A percentile compares a stretch with the other conserved stretches of the same genome.
Conservation (phyloP, 805 yeast species). For the Pichia rugopelliculosa region DNA sequence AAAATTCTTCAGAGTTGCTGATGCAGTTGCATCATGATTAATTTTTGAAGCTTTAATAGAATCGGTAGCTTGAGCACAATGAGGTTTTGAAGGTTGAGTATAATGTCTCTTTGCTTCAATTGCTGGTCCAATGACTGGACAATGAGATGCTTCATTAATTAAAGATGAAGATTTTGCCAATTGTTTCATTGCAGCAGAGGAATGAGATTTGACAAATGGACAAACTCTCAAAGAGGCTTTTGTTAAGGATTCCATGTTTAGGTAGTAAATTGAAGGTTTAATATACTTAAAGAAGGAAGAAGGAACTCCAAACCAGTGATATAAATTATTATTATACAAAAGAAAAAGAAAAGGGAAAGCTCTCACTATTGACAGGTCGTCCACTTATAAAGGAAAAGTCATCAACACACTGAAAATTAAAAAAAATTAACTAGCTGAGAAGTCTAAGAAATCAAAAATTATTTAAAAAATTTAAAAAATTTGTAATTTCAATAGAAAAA, state of each 20-base stretch:
- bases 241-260: slow-evolving; percentile 67
- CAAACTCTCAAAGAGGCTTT: slow-evolving; percentile 73
- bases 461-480: no score
- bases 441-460: no score
- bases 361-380: background rate
- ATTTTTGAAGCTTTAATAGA: slow-evolving; percentile 22
- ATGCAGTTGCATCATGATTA: slow-evolving; percentile 28
- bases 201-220: slow-evolving; percentile 64
- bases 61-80: slow-evolving; percentile 38
- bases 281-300: background rate
- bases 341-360: no score
- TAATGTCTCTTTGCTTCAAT: slow-evolving; percentile 38
- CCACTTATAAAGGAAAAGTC: background rate
- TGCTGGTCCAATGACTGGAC: slow-evolving; percentile 92
- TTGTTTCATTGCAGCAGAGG: slow-evolving; percentile 53
- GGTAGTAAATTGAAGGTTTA: background rate
- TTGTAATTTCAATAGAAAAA: no score
- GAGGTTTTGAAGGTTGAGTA: slow-evolving; percentile 40
- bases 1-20: slow-evolving; percentile 22
- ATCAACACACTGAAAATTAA: background rate
- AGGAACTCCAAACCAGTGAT: background rate
- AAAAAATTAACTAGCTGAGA: background rate
- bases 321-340: no score
- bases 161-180: slow-evolving; percentile 41
- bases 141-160: slow-evolving; percentile 54